Conservation (phyloP, 768 basidiomycete genomes). For the Tulasnella sp. region DNA sequence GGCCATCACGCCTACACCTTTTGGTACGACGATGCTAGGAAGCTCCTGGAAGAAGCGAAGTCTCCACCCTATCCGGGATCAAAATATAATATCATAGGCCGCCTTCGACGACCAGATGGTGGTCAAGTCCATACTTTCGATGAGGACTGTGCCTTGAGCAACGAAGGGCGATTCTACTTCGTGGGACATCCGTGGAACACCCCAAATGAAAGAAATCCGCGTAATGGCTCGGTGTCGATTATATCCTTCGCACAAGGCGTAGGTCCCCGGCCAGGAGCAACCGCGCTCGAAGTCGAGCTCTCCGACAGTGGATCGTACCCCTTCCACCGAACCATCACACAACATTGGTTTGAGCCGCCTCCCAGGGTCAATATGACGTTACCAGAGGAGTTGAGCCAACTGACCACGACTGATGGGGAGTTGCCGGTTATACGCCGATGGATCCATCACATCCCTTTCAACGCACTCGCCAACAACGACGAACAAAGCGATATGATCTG, state of each 20-base stretch:
- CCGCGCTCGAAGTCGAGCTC: too few relatives aligned
- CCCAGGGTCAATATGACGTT: not conserved
- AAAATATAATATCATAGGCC: not conserved
- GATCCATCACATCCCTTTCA: slow-evolving; percentile 5
- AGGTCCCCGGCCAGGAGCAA: not conserved
- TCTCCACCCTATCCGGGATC: too few relatives aligned
- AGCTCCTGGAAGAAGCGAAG: not conserved
- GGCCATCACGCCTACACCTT: not conserved
- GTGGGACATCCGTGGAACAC: slow-evolving; percentile 14
- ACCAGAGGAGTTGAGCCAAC: not conserved
- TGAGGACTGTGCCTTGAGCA: not conserved
- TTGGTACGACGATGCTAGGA: slow-evolving; percentile 1
- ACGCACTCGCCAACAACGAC: not conserved
- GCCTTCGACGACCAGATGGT: not conserved
- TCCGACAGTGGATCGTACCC: too few relatives aligned
- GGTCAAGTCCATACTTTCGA: not conserved
- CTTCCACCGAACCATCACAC: slow-evolving; percentile 1
- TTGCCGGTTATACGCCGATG: slow-evolving; percentile 4
- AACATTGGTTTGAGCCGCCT: slow-evolving; percentile 6
- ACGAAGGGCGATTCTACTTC: not conserved
- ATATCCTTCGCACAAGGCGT: not conserved
- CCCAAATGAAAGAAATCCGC: not conserved
- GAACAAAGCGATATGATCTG: slow-evolving; percentile 5
- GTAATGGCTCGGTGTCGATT: not conserved
- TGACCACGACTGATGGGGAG: not conserved